Evolutionary conservation across 768 basidiomycete genomes (phyloP).

Genomic region (Kwoniella bestiolae): DNA sequence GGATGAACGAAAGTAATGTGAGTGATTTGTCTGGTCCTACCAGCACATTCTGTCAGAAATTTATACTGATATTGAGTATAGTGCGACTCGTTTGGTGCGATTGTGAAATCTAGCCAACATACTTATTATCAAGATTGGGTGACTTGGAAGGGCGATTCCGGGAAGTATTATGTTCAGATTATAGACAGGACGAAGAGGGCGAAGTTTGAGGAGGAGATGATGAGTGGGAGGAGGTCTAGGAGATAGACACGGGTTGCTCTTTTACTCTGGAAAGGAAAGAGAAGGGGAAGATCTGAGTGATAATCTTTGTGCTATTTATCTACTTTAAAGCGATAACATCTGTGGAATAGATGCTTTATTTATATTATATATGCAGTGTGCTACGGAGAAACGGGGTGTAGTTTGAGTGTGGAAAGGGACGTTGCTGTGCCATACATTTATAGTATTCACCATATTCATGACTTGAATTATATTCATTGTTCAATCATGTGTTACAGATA

Average conservation of each 20-base stretch:
- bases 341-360: neutral
- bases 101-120: slow-evolving; percentile 36
- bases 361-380: neutral
- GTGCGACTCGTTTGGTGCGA: slow-evolving; percentile 52
- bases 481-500: neutral
- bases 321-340: neutral
- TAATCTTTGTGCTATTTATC: neutral
- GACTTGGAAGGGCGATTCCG: slow-evolving; percentile 51
- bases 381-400: neutral
- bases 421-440: neutral
- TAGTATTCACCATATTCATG: neutral
- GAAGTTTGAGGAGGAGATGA: slow-evolving; percentile 45
- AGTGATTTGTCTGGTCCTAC: slow-evolving; percentile 52
- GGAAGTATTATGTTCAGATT: slow-evolving; percentile 43
- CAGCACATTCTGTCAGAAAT: too few relatives aligned
- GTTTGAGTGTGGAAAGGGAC: neutral
- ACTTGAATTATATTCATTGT: neutral
- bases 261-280: neutral
- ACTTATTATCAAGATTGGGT: slow-evolving; percentile 50
- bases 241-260: neutral
- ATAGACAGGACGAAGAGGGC: slow-evolving; percentile 45
- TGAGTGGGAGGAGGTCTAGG: slow-evolving; percentile 26
- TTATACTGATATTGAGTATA: slow-evolving; percentile 15
- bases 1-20: slow-evolving; percentile 83
- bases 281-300: neutral